Evolutionary conservation across 2,329 filamentous ascomycete genomes (phyloP).

Genomic region (Cladosporium velox): DNA sequence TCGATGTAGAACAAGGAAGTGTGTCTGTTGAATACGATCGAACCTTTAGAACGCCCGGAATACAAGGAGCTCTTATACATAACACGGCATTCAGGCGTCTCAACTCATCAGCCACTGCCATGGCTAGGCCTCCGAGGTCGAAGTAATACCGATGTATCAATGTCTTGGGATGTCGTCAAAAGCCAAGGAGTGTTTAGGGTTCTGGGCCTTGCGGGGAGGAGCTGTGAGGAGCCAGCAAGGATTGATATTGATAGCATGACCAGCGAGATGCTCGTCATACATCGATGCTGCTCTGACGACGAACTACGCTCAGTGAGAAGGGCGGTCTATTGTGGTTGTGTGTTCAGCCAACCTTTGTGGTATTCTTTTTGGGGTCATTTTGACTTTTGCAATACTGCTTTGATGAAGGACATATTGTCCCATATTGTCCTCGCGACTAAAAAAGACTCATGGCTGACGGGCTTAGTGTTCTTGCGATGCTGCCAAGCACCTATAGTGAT

Average conservation of each 20-base stretch:
- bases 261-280: not conserved
- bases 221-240: constrained; percentile 3
- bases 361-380: not conserved
- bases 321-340: not conserved
- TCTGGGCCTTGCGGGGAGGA: constrained; percentile 6
- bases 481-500: constrained; percentile 9
- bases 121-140: constrained; percentile 1
- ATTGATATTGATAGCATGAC: constrained; percentile 10
- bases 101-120: not conserved
- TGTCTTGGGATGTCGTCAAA: constrained; percentile 15
- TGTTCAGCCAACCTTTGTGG: not conserved
- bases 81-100: not conserved
- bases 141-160: constrained; percentile 1
- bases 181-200: constrained; percentile 13
- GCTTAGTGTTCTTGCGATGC: constrained; percentile 1
- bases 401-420: not conserved
- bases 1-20: not conserved
- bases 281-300: not conserved
- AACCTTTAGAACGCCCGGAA: not conserved
- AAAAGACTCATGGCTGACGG: constrained; percentile 1
- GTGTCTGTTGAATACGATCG: not conserved
- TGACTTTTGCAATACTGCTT: too few species aligned
- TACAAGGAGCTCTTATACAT: constrained; percentile 1
- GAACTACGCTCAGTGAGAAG: not conserved
- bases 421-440: not conserved